Evolutionary conservation across 768 basidiomycete species (phyloP).

Genomic region (Rhodotorula kratochvilovae): DNA sequence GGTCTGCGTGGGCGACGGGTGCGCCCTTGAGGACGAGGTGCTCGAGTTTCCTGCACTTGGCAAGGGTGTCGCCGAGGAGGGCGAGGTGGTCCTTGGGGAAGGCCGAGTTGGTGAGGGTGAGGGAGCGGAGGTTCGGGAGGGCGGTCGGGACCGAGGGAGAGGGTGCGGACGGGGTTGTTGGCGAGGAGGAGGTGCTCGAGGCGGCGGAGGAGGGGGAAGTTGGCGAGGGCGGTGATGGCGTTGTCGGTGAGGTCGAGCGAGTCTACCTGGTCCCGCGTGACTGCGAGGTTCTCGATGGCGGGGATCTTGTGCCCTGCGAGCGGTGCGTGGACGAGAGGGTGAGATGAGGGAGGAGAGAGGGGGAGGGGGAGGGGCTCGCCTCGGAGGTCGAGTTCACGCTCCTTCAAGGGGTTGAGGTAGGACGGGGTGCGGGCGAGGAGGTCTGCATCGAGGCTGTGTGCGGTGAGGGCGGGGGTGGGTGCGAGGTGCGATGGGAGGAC

Average conservation of each 20-base stretch:
- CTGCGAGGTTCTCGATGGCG: conserved; percentile 91
- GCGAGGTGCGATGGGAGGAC: conserved; percentile 50
- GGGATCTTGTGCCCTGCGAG: conserved; percentile 82
- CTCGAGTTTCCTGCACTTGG: conserved; percentile 59
- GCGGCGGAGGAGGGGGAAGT: conserved; percentile 79
- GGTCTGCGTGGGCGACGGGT: conserved; percentile 83
- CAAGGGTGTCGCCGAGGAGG: conserved; percentile 26
- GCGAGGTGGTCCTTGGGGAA: conserved; percentile 60
- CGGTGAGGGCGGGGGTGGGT: conserved; percentile 46
- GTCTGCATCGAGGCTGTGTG: conserved; percentile 80
- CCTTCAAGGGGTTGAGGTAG: conserved; percentile 73
- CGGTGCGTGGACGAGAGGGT: not conserved
- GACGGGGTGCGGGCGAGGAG: conserved; percentile 74
- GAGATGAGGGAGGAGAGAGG: not conserved
- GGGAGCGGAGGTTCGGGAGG: conserved; percentile 73
- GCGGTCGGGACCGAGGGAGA: conserved; percentile 81
- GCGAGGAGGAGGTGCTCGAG: conserved; percentile 77
- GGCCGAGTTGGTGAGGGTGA: conserved; percentile 75
- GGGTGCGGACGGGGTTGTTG: conserved; percentile 79
- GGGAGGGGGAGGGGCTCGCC: conserved; percentile 53
- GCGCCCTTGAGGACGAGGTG: conserved; percentile 74
- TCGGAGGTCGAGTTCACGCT: conserved; percentile 85
- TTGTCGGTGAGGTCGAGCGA: conserved; percentile 92
- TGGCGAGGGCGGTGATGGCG: conserved; percentile 71
- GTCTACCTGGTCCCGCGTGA: conserved; percentile 87